Conservation (phyloP, 2,329 filamentous ascomycete species). For the Trichoderma sp. region DNA sequence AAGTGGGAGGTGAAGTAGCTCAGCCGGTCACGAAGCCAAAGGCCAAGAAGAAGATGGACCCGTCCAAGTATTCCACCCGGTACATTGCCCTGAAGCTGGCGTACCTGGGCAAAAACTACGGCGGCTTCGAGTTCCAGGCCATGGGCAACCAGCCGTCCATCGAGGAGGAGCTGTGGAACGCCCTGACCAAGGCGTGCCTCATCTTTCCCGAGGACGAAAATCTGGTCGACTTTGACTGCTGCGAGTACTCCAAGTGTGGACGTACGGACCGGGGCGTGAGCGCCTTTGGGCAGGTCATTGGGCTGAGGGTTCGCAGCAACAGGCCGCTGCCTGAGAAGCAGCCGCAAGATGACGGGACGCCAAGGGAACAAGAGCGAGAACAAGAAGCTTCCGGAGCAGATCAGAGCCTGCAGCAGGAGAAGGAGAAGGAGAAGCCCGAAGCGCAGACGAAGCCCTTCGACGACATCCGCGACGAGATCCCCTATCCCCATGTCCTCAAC, state of each 20-base stretch:
- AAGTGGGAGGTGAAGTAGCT: neutral
- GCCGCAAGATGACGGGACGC: constrained; percentile 19
- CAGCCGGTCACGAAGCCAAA: constrained; percentile 37
- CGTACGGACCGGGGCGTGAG: constrained; percentile 91
- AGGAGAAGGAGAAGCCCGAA: constrained; percentile 21
- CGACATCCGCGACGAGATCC: constrained; percentile 74
- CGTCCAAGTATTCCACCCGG: constrained; percentile 75
- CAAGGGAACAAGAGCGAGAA: neutral
- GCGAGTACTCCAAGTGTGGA: constrained; percentile 92
- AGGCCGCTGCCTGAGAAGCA: constrained; percentile 51
- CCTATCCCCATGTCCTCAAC: constrained; percentile 81
- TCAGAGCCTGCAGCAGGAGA: neutral
- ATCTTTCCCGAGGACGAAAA: constrained; percentile 68
- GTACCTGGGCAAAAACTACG: constrained; percentile 87
- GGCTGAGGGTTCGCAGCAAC: constrained; percentile 76
- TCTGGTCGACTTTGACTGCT: constrained; percentile 73
- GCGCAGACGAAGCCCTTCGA: constrained; percentile 45
- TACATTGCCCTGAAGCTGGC: constrained; percentile 90
- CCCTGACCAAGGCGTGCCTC: constrained; percentile 74
- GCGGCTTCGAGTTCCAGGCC: constrained; percentile 85
- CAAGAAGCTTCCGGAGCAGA: constrained; percentile 15
- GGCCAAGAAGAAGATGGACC: constrained; percentile 62
- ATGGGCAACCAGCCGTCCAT: constrained; percentile 73
- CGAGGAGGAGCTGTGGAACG: constrained; percentile 92
- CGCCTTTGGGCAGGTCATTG: constrained; percentile 94